phyloP scores from a whole-genome alignment of 805 yeast species.

The Deakozyma indianensis region DNA sequence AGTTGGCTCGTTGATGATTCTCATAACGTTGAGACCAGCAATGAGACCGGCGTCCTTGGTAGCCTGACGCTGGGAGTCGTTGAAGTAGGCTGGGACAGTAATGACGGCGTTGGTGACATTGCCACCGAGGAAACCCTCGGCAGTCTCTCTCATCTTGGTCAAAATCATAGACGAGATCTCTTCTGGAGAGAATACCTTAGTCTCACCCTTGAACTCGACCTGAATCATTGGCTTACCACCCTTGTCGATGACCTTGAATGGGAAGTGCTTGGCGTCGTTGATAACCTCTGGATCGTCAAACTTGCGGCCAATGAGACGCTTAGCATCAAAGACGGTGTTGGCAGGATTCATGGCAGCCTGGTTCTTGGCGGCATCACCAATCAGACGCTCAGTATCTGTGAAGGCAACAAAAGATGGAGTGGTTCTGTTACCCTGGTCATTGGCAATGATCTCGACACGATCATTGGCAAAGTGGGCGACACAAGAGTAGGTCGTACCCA shows the following conservation, averaged over 20 bases:
- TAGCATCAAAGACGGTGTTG: slow-evolving; percentile 91
- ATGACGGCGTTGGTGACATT: slow-evolving; percentile 83
- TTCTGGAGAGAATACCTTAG: slow-evolving; percentile 80
- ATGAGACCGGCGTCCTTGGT: slow-evolving; percentile 95
- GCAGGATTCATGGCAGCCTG: slow-evolving; percentile 95
- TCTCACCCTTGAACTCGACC: slow-evolving; percentile 81
- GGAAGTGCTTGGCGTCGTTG: slow-evolving; percentile 75
- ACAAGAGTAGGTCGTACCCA: slow-evolving; percentile 96
- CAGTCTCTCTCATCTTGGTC: slow-evolving; percentile 84
- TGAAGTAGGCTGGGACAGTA: slow-evolving; percentile 95
- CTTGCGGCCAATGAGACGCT: slow-evolving; percentile 83
- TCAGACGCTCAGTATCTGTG: slow-evolving; percentile 88
- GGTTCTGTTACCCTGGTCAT: slow-evolving; percentile 97
- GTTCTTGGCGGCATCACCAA: slow-evolving; percentile 97
- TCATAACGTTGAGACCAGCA: slow-evolving; percentile 87
- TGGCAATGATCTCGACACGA: slow-evolving; percentile 89
- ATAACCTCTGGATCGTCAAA: slow-evolving; percentile 68
- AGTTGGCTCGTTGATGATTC: slow-evolving; percentile 95
- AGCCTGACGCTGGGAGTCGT: slow-evolving; percentile 97
- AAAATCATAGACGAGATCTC: slow-evolving; percentile 90
- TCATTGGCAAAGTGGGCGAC: slow-evolving; percentile 80
- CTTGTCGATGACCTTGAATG: slow-evolving; percentile 64
- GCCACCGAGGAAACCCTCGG: slow-evolving; percentile 79
- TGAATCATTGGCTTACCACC: slow-evolving; percentile 77
- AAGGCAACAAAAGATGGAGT: slow-evolving; percentile 95